Evolutionary conservation across 495 filamentous ascomycete species (phyloP).

Genomic region (Daldinia childiae): DNA sequence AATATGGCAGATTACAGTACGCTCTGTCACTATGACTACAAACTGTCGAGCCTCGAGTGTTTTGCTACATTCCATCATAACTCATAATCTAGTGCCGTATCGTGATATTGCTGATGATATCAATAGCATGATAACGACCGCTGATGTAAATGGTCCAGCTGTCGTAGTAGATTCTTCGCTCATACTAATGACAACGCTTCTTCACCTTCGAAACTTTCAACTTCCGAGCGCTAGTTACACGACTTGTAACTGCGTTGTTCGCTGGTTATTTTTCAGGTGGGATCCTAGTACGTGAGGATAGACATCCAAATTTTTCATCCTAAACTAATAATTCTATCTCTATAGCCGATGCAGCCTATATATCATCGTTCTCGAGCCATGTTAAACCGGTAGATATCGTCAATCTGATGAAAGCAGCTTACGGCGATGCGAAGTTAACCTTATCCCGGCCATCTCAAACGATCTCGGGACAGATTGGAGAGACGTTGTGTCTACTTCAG

Average conservation of each 20-base stretch:
- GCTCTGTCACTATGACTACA: conserved; percentile 72
- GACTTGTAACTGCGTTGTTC: conserved; percentile 73
- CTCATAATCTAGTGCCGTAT: conserved; percentile 68
- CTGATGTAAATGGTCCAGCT: conserved; percentile 83
- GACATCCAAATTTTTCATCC: not conserved
- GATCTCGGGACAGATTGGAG: conserved; percentile 51
- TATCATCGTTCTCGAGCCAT: conserved; percentile 53
- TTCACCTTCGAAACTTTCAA: conserved; percentile 66
- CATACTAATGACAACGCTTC: conserved; percentile 73
- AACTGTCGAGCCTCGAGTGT: conserved; percentile 85
- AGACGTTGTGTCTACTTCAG: conserved; percentile 35
- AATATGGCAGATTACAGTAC: conserved; percentile 76
- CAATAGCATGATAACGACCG: conserved; percentile 73
- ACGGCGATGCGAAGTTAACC: conserved; percentile 44
- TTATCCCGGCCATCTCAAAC: conserved; percentile 41
- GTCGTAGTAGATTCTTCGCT: conserved; percentile 80
- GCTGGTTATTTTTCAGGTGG: conserved; percentile 85
- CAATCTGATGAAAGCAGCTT: conserved; percentile 58
- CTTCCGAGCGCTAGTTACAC: conserved; percentile 71
- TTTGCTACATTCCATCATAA: conserved; percentile 73
- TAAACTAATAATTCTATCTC: conserved; percentile 11
- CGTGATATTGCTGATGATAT: conserved; percentile 68
- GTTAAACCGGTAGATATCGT: conserved; percentile 54
- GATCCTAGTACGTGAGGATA: conserved; percentile 66
- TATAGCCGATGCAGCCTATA: conserved; percentile 51